These are phyloP conservation scores for Hemileccinum hortonii DNA, from an alignment of 1,284 basidiomycete genomes.

Conservation along the genomic window DNA sequence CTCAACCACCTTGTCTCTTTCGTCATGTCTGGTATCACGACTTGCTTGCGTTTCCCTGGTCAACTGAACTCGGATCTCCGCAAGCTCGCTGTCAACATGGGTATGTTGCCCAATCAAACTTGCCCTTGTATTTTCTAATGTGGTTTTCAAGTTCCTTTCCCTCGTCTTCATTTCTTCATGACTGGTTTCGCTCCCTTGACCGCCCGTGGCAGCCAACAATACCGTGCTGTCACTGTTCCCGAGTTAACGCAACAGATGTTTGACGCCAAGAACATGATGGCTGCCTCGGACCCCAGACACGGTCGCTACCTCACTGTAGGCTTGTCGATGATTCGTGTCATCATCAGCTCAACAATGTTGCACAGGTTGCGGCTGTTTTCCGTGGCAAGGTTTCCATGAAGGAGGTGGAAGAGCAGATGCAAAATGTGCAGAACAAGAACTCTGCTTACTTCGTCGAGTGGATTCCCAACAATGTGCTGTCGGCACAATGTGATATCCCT, in stretches of 20 bases:
- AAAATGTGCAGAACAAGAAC: slow-evolving; percentile 97
- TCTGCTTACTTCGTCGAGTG: slow-evolving; percentile 97
- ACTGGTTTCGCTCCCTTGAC: slow-evolving; percentile 96
- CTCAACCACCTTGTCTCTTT: slow-evolving; percentile 96
- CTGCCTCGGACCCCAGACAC: slow-evolving; percentile 91
- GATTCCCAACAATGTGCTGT: slow-evolving; percentile 98
- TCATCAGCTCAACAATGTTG: slow-evolving; percentile 3
- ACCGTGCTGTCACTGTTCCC: slow-evolving; percentile 92
- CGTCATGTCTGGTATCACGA: slow-evolving; percentile 98
- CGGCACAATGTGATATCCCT: slow-evolving; percentile 94
- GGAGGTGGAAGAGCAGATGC: slow-evolving; percentile 98
- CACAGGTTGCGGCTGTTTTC: slow-evolving; percentile 92
- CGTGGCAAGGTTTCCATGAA: slow-evolving; percentile 99
- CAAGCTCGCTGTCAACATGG: slow-evolving; percentile 99
- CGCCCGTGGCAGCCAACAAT: slow-evolving; percentile 89
- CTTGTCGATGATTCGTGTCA: not conserved
- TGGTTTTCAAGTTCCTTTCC: slow-evolving; percentile 77
- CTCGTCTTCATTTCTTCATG: slow-evolving; percentile 99
- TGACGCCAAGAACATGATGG: slow-evolving; percentile 99
- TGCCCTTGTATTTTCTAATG: not conserved
- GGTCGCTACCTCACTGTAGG: slow-evolving; percentile 89
- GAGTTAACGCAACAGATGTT: slow-evolving; percentile 99
- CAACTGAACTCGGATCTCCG: slow-evolving; percentile 97
- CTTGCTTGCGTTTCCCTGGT: slow-evolving; percentile 96
- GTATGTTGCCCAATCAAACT: slow-evolving; percentile 42